Conservation (phyloP, 1,284 basidiomycete genomes). For the Microbotryum intermedium region DNA sequence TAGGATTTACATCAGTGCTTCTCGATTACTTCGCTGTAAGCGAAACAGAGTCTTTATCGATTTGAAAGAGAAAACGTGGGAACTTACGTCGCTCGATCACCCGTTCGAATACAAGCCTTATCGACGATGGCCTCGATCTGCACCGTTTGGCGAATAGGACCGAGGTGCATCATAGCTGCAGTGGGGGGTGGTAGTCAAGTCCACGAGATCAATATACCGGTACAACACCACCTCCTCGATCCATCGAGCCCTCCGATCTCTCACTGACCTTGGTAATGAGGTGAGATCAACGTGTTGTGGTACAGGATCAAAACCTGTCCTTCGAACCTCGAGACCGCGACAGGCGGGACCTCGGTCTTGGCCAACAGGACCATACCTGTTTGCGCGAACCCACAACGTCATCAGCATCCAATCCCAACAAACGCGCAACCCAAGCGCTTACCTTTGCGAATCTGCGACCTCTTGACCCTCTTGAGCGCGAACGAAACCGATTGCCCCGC, state of each 20-base stretch:
- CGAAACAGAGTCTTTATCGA: too few relatives aligned
- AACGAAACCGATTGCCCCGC: conserved; percentile 93
- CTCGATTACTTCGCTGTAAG: too few relatives aligned
- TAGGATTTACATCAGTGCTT: too few relatives aligned
- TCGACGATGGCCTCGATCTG: conserved; percentile 67
- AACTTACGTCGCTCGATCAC: conserved; percentile 16
- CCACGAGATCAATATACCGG: too few relatives aligned
- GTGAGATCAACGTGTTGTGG: conserved; percentile 49
- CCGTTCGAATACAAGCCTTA: conserved; percentile 47
- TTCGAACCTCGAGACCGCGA: conserved; percentile 65
- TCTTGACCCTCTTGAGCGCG: conserved; percentile 79
- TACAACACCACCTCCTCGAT: too few relatives aligned
- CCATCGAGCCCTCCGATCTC: neutral
- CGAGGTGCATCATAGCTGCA: conserved; percentile 34
- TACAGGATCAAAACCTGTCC: conserved; percentile 77
- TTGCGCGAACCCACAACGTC: conserved; percentile 50
- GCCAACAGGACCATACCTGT: conserved; percentile 70
- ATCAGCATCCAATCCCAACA: conserved; percentile 67
- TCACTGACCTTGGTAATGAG: conserved; percentile 36
- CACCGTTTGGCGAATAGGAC: conserved; percentile 83
- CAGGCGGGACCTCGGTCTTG: conserved; percentile 64
- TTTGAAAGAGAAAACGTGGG: neutral
- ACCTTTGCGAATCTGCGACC: conserved; percentile 70
- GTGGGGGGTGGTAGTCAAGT: too few relatives aligned
- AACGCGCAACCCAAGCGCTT: conserved; percentile 86